phyloP scores from a whole-genome alignment of 495 filamentous ascomycete species.

The Talaromyces thailandensis region DNA sequence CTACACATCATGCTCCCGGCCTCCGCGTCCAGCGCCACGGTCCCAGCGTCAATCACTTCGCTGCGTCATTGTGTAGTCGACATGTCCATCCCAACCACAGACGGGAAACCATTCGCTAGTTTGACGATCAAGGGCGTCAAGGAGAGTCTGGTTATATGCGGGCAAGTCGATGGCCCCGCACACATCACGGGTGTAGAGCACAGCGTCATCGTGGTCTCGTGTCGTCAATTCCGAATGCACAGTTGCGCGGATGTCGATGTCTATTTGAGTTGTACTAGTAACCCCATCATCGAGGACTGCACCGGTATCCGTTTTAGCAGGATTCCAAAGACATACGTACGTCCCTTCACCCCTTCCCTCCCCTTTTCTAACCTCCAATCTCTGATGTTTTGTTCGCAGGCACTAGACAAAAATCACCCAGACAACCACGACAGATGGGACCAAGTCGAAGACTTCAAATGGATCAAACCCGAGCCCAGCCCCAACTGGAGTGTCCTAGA shows the following conservation, averaged over 20 bases:
- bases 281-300: conserved; percentile 92
- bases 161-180: conserved; percentile 65
- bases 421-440: conserved; percentile 62
- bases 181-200: conserved; percentile 72
- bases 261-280: conserved; percentile 71
- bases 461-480: conserved; percentile 77
- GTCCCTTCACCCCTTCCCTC: conserved; percentile 19
- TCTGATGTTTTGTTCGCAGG: conserved; percentile 13
- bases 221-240: conserved; percentile 86
- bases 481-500: conserved; percentile 78
- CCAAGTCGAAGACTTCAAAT: conserved; percentile 94
- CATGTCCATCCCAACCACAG: conserved; percentile 57
- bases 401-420: conserved; percentile 27
- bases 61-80: conserved; percentile 68
- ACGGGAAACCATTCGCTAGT: conserved; percentile 60
- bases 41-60: conserved; percentile 65
- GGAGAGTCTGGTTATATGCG: conserved; percentile 63
- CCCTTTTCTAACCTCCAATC: not conserved
- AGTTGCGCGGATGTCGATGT: conserved; percentile 69
- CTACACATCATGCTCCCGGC: conserved; percentile 63
- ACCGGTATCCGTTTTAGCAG: conserved; percentile 67
- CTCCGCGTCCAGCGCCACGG: conserved; percentile 54
- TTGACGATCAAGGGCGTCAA: conserved; percentile 63
- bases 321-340: conserved; percentile 58
- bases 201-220: conserved; percentile 65